Percentiles rank a stretch among this genome's conserved stretches.
phyloP scores from a whole-genome alignment of 2,329 filamentous ascomycete genomes.

The Exophiala bonariae region DNA sequence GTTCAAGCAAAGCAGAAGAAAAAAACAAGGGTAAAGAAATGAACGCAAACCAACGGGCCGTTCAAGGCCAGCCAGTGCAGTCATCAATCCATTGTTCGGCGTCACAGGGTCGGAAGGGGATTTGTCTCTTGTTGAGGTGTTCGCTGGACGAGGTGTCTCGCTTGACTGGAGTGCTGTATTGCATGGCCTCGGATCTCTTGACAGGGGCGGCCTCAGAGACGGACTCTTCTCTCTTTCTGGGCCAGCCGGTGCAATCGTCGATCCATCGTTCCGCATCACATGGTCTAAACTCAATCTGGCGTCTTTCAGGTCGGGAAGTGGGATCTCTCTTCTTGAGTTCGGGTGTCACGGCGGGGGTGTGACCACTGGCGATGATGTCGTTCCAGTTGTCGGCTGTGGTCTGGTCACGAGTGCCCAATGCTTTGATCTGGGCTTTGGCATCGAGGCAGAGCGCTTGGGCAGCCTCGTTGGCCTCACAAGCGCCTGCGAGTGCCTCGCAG shows the following conservation, averaged over 20 bases:
- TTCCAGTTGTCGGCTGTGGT: constrained; percentile 44
- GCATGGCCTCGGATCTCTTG: constrained; percentile 10
- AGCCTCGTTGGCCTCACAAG: constrained; percentile 62
- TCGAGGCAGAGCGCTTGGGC: constrained; percentile 55
- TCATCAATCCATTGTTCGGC: constrained; percentile 6
- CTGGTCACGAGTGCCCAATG: constrained; percentile 41
- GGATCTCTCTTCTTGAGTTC: constrained; percentile 18
- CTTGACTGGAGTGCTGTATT: constrained; percentile 9
- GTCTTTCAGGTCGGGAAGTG: constrained; percentile 3
- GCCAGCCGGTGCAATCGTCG: constrained; percentile 21
- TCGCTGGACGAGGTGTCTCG: constrained; percentile 2
- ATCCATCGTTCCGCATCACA: constrained; percentile 18
- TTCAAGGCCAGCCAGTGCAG: constrained; percentile 9
- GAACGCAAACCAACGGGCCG: too few relatives aligned
- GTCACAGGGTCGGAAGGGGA: constrained; percentile 1
- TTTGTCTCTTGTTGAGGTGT: background rate
- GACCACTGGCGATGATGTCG: constrained; percentile 37
- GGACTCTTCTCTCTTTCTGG: constrained; percentile 7
- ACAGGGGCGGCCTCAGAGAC: constrained; percentile 6
- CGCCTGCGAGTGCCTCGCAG: constrained; percentile 68
- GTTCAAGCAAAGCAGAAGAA: too few relatives aligned
- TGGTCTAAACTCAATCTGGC: constrained; percentile 8
- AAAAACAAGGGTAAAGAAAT: too few relatives aligned
- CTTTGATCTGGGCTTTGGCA: constrained; percentile 55
- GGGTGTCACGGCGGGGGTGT: constrained; percentile 8